Conservation (phyloP, 2,329 filamentous ascomycete species). For the Falciphora oryzae region DNA sequence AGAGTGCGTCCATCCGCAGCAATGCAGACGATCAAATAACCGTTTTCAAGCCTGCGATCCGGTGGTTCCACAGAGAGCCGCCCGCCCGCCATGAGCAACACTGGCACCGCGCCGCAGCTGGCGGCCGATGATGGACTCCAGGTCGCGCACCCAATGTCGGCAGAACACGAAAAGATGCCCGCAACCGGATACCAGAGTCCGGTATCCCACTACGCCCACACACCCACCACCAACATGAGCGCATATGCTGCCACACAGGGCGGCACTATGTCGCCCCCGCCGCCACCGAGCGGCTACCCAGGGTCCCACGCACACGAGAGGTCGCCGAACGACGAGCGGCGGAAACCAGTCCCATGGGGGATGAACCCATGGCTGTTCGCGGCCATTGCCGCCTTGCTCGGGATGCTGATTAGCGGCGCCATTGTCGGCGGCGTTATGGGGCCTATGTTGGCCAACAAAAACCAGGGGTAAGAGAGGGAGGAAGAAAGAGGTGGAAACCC, state of each 20-base stretch:
- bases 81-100: background rate
- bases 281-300: background rate
- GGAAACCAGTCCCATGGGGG: background rate
- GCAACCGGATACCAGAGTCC: background rate
- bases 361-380: slow-evolving; percentile 4
- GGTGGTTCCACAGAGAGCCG: no score
- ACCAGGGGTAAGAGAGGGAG: background rate
- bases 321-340: background rate
- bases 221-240: background rate
- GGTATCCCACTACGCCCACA: background rate
- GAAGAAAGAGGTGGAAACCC: no score
- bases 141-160: background rate
- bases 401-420: slow-evolving; percentile 2
- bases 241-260: background rate
- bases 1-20: no score
- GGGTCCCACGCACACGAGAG: no score
- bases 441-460: background rate
- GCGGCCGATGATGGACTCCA: background rate
- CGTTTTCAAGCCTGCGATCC: no score
- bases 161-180: background rate
- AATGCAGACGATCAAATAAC: no score
- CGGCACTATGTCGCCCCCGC: background rate
- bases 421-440: slow-evolving; percentile 4
- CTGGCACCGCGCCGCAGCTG: background rate
- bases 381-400: slow-evolving; percentile 6